Evolutionary conservation across 2,329 filamentous ascomycete species (phyloP), one percentile per base, ranked within the genome.

Genomic region (Colletotrichum falcatum): DNA sequence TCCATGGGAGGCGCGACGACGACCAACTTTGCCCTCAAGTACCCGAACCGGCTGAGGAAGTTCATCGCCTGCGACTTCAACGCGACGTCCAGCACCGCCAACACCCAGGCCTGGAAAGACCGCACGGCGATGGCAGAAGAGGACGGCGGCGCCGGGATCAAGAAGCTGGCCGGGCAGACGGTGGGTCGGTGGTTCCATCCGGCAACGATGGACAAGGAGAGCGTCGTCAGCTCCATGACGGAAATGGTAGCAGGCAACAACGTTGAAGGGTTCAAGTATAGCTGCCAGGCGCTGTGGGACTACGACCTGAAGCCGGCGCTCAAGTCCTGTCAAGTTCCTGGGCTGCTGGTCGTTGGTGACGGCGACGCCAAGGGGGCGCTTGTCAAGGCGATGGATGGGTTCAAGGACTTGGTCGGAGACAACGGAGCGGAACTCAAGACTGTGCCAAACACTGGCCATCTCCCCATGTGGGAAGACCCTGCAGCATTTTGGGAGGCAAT

Each of bases 21-120:
- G 1, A 86, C 96, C 60, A 91, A 92, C 77, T 90, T 92, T 61
- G 91, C 92, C 0, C 87, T 97, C 61, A 85, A 85, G 49, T 86
- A 93, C 75, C 91, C 92, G 0, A 73, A 82, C 1, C 85, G 88
- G 53, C 81, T 94, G 18, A 78, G 75, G 1, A 84, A 84, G 8
- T 92, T 94, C 78, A 83, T 95, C 28, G 87, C 91, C 4, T 95
- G 93, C 79, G 93, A 96, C 80, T 97, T 94, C 77, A 95, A 94
- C 79, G 87, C 88, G 9, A 86, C 89, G 6, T 90, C 91, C 0
- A 93, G 92, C 70, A 83, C 90, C 0, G 90, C 90, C 44, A 97
- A 97, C 82, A 91, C 90, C 4, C 87, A 89, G 58, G 92, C 93
- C 0, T 97, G 94, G 94, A 89, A 89, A 65, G 92, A 95, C 53